These are phyloP conservation scores for Rhododendron ovatum DNA, from an alignment of 148 eudicot species.

Conservation along the genomic window DNA sequence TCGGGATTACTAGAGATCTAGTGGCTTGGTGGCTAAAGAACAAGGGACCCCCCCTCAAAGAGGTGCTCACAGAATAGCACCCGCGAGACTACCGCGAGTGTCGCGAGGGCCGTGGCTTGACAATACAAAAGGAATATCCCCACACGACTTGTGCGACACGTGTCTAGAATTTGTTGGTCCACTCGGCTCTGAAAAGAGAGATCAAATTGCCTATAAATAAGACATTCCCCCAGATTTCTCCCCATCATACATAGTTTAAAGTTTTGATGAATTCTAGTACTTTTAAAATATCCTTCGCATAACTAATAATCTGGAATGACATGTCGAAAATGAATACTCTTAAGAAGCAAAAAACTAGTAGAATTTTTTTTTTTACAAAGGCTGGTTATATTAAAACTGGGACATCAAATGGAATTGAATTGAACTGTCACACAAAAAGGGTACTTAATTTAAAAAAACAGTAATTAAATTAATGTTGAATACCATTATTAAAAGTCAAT, in stretches of 20 bases:
- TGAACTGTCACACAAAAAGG: neutral
- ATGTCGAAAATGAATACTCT: neutral
- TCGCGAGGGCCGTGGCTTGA: too few species aligned
- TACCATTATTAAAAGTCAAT: neutral
- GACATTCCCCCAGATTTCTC: too few species aligned
- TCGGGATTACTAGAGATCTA: too few species aligned
- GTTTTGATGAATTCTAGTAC: neutral
- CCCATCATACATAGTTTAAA: neutral
- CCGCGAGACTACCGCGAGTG: too few species aligned
- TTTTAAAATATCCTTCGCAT: neutral
- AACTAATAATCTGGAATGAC: neutral
- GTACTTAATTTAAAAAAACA: neutral
- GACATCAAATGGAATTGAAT: neutral
- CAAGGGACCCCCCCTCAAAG: too few species aligned
- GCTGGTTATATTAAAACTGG: neutral
- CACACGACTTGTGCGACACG: too few species aligned
- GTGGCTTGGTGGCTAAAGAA: too few species aligned
- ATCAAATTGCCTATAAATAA: too few species aligned
- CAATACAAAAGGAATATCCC: too few species aligned
- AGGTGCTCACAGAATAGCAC: too few species aligned
- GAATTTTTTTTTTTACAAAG: neutral
- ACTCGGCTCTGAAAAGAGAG: too few species aligned
- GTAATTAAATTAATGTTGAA: neutral
- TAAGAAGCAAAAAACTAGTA: neutral
- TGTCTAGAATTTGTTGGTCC: too few species aligned